Percentiles rank a stretch among this genome's conserved stretches.
phyloP scores from a whole-genome alignment of 768 basidiomycete genomes.

The Leucosporidium creatinivorum region DNA sequence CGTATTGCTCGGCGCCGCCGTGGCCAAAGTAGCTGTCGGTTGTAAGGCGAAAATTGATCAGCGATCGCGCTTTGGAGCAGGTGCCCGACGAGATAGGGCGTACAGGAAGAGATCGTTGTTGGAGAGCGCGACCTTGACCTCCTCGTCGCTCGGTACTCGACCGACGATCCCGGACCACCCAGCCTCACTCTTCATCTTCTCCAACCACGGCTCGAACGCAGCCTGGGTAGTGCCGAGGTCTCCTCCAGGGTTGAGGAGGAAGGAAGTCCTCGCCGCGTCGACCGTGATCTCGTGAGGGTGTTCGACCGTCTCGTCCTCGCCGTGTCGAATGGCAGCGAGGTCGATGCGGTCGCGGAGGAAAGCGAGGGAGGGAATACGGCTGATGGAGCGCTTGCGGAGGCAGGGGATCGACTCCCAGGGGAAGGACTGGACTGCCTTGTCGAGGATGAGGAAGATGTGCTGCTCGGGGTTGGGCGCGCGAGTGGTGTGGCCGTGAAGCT shows the following conservation, averaged over 20 bases:
- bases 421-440: constrained; percentile 76
- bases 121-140: constrained; percentile 65
- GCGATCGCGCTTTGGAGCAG: not conserved
- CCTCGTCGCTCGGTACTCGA: constrained; percentile 69
- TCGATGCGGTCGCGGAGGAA: constrained; percentile 78
- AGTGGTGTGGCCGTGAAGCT: constrained; percentile 50
- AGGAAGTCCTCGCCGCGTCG: constrained; percentile 65
- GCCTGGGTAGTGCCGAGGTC: constrained; percentile 78
- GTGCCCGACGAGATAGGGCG: no score
- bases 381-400: constrained; percentile 73
- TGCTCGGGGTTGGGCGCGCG: constrained; percentile 46
- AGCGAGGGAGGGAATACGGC: constrained; percentile 81
- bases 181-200: constrained; percentile 54
- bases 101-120: constrained; percentile 82
- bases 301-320: not conserved
- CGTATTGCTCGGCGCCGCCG: constrained; percentile 89
- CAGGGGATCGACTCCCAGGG: constrained; percentile 95
- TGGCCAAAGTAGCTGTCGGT: constrained; percentile 93
- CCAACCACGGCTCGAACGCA: constrained; percentile 70
- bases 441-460: constrained; percentile 81
- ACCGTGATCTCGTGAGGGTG: constrained; percentile 41
- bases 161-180: constrained; percentile 84
- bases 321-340: constrained; percentile 45
- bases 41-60: constrained; percentile 1
- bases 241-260: constrained; percentile 83